Evolutionary conservation across 257 asterid genomes (phyloP).

Genomic region (Ballota nigra): DNA sequence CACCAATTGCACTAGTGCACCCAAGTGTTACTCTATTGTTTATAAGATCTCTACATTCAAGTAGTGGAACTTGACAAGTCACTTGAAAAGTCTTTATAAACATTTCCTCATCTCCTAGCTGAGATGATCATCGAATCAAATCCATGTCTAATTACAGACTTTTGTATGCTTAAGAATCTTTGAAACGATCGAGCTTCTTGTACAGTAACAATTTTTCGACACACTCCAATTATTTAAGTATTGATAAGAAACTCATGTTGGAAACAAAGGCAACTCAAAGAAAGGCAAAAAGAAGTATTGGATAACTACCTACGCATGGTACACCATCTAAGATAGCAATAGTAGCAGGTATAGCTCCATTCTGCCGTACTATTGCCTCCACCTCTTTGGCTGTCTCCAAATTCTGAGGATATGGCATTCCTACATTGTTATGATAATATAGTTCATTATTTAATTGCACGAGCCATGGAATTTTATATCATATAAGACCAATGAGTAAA

Average conservation of each 20-base stretch:
- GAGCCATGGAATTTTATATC: not conserved
- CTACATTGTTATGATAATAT: conserved; percentile 28
- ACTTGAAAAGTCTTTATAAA: no score
- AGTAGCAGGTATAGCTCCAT: conserved; percentile 94
- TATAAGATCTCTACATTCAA: no score
- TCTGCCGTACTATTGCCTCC: conserved; percentile 65
- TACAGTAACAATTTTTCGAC: not conserved
- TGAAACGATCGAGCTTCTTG: not conserved
- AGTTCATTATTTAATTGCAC: not conserved
- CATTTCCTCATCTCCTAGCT: no score
- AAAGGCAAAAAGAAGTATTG: conserved; percentile 18
- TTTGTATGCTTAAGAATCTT: not conserved
- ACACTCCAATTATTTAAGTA: not conserved
- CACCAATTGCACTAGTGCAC: no score
- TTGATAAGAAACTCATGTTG: conserved; percentile 5
- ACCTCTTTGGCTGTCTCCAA: conserved; percentile 81
- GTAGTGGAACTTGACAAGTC: no score
- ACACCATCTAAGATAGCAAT: conserved; percentile 84
- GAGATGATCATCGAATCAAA: no score
- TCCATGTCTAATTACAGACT: not conserved
- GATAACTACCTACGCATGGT: conserved; percentile 65
- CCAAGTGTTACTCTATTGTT: no score
- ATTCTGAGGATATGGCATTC: conserved; percentile 98
- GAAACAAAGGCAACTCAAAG: conserved; percentile 2
- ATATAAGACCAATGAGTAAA: not conserved